A percentile compares a stretch with the other conserved stretches of the same genome.
These are phyloP conservation scores for Vitellaria paradoxa DNA, from an alignment of 179 eudicot species.

Conservation along the genomic window DNA sequence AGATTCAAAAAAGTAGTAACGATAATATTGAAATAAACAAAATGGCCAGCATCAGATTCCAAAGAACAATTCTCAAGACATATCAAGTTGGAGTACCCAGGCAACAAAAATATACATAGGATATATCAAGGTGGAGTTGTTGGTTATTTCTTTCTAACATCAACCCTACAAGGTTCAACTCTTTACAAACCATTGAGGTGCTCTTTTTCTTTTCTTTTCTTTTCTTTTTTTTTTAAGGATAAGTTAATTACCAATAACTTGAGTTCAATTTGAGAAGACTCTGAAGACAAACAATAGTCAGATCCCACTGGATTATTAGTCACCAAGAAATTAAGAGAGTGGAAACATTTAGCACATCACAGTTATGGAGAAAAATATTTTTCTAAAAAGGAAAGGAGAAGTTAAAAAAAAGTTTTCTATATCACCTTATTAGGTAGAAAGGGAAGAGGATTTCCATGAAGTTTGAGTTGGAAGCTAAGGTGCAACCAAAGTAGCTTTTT, in stretches of 20 bases:
- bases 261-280: not conserved
- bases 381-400: no score
- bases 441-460: no score
- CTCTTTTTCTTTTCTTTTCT: no score
- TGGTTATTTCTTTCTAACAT: not conserved
- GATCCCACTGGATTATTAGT: not conserved
- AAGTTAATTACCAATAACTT: not conserved
- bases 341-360: not conserved
- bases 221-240: not conserved
- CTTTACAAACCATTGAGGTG: no score
- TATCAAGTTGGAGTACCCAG: no score
- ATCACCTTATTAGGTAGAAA: no score
- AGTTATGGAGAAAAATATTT: not conserved
- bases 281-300: not conserved
- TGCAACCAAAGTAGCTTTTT: no score
- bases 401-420: no score
- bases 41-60: not conserved
- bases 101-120: no score
- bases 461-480: no score
- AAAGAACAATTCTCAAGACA: not conserved
- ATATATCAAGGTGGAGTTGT: not conserved
- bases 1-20: not conserved
- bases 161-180: not conserved
- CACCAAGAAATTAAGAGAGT: not conserved
- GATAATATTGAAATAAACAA: not conserved